Conservation (phyloP, 2,329 filamentous ascomycete genomes). For the Sarocladiaceae sp. region DNA sequence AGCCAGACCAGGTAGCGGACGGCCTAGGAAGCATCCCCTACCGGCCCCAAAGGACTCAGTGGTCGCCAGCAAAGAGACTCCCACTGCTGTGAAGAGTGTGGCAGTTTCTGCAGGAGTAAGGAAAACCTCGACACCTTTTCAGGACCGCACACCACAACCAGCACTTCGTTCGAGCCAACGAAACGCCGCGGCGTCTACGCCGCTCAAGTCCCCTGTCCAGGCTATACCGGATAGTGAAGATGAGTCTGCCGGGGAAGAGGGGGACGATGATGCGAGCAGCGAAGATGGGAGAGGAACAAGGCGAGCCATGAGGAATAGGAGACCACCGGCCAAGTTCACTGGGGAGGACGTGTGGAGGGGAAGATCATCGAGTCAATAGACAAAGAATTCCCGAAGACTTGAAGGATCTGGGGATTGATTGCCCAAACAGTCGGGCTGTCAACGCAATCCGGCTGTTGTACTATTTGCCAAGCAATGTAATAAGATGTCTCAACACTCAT, state of each 20-base stretch:
- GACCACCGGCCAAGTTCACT: constrained; percentile 30
- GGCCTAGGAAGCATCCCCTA: constrained; percentile 34
- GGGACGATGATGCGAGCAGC: not conserved
- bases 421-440: too few species aligned
- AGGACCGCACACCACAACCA: not conserved
- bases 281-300: constrained; percentile 5
- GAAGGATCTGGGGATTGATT: too few species aligned
- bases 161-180: constrained; percentile 20
- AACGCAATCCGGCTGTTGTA: too few species aligned
- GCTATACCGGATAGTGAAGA: constrained; percentile 1
- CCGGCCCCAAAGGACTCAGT: constrained; percentile 16
- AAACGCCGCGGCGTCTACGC: constrained; percentile 18
- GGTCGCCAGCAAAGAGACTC: not conserved
- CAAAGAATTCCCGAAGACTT: not conserved
- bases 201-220: not conserved
- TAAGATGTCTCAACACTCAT: too few species aligned
- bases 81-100: not conserved
- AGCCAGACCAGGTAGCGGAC: constrained; percentile 32
- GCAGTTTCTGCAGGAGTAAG: not conserved
- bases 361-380: constrained; percentile 8
- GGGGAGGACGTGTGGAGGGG: constrained; percentile 25
- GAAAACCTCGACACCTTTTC: constrained; percentile 4
- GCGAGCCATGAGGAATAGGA: constrained; percentile 26
- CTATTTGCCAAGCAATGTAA: too few species aligned
- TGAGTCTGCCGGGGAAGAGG: constrained; percentile 6